Evolutionary conservation across 495 filamentous ascomycete genomes (phyloP).

Genomic region (Daldinia vernicosa): DNA sequence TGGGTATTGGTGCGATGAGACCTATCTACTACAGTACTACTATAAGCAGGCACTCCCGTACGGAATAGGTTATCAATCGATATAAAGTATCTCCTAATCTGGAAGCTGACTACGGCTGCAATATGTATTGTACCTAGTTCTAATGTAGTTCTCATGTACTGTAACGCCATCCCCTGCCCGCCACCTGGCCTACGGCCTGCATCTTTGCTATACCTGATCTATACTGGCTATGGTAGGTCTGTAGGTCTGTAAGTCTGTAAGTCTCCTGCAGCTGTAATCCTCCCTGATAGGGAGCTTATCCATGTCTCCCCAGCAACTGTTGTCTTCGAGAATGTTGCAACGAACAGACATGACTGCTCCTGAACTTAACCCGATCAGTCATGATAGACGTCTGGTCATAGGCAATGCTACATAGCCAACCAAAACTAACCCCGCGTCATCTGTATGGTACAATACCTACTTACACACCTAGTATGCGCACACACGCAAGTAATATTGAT

Average conservation of each 20-base stretch:
- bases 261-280: constrained; percentile 25
- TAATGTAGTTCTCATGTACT: constrained; percentile 9
- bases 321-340: constrained; percentile 8
- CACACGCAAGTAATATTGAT: constrained; percentile 15
- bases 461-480: background rate
- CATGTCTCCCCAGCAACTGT: constrained; percentile 23
- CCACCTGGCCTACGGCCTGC: constrained; percentile 30
- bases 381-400: constrained; percentile 20
- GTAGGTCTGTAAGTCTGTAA: constrained; percentile 17
- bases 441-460: constrained; percentile 24
- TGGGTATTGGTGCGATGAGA: background rate
- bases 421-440: constrained; percentile 28
- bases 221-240: constrained; percentile 14
- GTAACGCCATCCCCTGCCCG: constrained; percentile 30
- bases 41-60: constrained; percentile 27
- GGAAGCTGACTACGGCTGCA: constrained; percentile 27
- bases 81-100: constrained; percentile 25
- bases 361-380: constrained; percentile 22
- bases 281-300: constrained; percentile 27
- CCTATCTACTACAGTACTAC: constrained; percentile 11
- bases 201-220: constrained; percentile 22
- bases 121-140: background rate
- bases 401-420: constrained; percentile 27
- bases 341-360: constrained; percentile 15
- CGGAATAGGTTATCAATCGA: constrained; percentile 17